Conservation (phyloP, 2,329 filamentous ascomycete species). For the Ophiostoma populinum region DNA sequence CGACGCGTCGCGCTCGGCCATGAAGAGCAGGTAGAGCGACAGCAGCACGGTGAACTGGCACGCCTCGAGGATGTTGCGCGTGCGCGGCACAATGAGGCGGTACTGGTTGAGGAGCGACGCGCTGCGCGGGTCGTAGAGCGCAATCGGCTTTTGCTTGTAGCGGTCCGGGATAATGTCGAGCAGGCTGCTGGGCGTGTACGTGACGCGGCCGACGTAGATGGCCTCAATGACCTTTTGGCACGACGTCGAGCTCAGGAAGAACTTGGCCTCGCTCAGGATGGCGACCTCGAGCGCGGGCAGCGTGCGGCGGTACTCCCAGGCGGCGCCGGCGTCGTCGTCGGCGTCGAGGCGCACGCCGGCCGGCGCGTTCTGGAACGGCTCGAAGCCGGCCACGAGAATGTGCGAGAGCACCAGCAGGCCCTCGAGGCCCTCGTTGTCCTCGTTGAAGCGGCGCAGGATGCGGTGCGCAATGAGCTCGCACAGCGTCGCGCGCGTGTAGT, state of each 20-base stretch:
- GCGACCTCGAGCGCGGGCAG: slow-evolving; percentile 68
- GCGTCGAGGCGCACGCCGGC: slow-evolving; percentile 44
- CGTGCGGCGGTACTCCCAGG: slow-evolving; percentile 36
- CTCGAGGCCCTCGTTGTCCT: slow-evolving; percentile 53
- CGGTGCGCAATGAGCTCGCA: slow-evolving; percentile 69
- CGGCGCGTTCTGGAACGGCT: slow-evolving; percentile 72
- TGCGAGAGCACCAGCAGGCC: slow-evolving; percentile 60
- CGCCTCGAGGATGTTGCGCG: slow-evolving; percentile 57
- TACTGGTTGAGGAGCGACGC: slow-evolving; percentile 72
- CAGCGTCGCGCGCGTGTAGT: slow-evolving; percentile 57
- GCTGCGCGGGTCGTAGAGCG: slow-evolving; percentile 59
- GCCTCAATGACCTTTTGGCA: slow-evolving; percentile 70
- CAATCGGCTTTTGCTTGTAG: slow-evolving; percentile 71
- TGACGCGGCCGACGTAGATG: slow-evolving; percentile 63
- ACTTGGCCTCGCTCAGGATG: slow-evolving; percentile 66
- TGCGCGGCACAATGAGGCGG: slow-evolving; percentile 65
- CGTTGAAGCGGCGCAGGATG: slow-evolving; percentile 60
- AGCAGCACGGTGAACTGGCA: slow-evolving; percentile 57
- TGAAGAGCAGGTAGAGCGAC: slow-evolving; percentile 51
- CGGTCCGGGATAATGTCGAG: slow-evolving; percentile 73
- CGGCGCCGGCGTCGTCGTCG: slow-evolving; percentile 16
- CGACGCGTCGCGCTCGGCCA: slow-evolving; percentile 47
- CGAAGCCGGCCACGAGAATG: slow-evolving; percentile 67
- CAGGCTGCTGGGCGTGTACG: slow-evolving; percentile 68
- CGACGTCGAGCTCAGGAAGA: slow-evolving; percentile 58